Conservation (phyloP, 164 flowering plant genomes). For the Dillenia turbinata region DNA sequence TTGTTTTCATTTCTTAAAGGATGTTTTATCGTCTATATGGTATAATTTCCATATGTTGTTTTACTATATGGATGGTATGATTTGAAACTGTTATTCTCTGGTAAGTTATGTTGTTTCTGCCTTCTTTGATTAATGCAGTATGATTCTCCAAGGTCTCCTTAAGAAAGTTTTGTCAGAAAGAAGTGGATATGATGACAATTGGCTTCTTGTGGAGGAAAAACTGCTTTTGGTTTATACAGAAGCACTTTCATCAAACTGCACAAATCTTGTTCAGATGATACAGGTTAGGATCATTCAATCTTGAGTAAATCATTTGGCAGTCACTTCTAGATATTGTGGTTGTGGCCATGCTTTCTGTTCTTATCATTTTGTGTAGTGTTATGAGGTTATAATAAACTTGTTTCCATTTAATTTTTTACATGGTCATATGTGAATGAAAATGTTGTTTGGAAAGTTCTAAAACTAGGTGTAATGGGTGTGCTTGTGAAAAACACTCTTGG, state of each 20-base stretch:
- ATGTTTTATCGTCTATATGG: neutral
- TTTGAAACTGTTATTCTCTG: neutral
- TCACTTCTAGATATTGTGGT: neutral
- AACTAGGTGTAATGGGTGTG: no score
- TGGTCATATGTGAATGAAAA: neutral
- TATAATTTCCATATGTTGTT: neutral
- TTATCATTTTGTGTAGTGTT: neutral
- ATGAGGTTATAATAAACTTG: neutral
- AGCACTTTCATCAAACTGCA: constrained; percentile 74
- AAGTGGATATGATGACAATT: constrained; percentile 51
- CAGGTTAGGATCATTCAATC: constrained; percentile 32
- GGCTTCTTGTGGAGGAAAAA: constrained; percentile 43
- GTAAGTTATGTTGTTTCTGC: constrained; percentile 9
- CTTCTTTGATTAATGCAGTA: constrained; percentile 35
- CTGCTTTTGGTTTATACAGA: constrained; percentile 56
- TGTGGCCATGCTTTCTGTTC: neutral
- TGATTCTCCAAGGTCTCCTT: constrained; percentile 60
- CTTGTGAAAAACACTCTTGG: no score
- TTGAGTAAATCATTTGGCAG: neutral
- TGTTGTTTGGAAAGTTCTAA: no score
- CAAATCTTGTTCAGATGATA: constrained; percentile 63
- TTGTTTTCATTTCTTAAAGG: no score
- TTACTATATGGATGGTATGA: neutral
- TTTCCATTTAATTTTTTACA: neutral
- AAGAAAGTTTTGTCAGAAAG: constrained; percentile 40